Conservation (phyloP, 176 grass and related monocot genomes). For the Carex parvula region DNA sequence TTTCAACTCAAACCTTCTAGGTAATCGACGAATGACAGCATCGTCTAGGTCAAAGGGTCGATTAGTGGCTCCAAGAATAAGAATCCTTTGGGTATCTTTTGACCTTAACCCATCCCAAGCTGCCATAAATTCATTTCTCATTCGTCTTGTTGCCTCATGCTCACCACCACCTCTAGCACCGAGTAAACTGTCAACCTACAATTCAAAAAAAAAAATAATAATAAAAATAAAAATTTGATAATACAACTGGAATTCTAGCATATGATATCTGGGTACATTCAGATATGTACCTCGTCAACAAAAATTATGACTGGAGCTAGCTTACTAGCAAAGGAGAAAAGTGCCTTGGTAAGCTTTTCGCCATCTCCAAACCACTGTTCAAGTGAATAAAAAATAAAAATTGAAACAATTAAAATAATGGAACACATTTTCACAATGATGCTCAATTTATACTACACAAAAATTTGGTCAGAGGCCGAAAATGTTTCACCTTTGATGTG, state of each 20-base stretch:
- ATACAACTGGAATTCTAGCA: neutral
- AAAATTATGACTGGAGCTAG: conserved; percentile 93
- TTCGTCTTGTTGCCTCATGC: conserved; percentile 97
- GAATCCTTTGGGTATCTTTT: conserved; percentile 86
- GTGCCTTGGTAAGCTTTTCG: conserved; percentile 94
- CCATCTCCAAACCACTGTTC: conserved; percentile 98
- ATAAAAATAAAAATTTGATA: too few relatives aligned
- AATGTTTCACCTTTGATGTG: conserved; percentile 77
- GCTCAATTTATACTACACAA: neutral
- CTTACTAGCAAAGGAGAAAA: conserved; percentile 87
- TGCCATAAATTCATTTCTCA: conserved; percentile 98
- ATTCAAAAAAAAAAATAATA: neutral
- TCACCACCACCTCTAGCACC: conserved; percentile 94
- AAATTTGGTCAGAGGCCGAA: neutral
- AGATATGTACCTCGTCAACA: conserved; percentile 73
- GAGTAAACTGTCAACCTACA: conserved; percentile 92
- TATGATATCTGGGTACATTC: conserved; percentile 17
- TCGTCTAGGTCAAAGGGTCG: conserved; percentile 97
- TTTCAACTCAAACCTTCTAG: conserved; percentile 65
- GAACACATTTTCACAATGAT: neutral
- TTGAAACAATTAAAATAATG: conserved; percentile 22
- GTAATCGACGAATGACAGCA: conserved; percentile 92
- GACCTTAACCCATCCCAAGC: conserved; percentile 93
- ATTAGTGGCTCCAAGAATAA: conserved; percentile 95
- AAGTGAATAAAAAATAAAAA: conserved; percentile 29